Evolutionary conservation across 441 rosid species (phyloP).

Genomic region (Croton laevigatus): DNA sequence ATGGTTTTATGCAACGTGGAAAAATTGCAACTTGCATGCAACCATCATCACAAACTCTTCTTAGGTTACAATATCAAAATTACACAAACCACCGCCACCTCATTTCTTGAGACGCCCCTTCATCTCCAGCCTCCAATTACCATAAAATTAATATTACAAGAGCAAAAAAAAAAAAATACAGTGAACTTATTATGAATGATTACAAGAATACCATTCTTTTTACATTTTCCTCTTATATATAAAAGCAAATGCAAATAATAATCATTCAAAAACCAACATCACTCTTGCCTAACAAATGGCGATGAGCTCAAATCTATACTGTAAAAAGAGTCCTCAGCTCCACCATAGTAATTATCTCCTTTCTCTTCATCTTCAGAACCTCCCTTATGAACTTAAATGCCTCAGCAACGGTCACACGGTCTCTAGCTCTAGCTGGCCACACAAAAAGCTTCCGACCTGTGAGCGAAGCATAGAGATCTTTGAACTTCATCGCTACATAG

Average conservation of each 20-base stretch:
- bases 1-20: no score
- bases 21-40: no score
- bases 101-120: neutral
- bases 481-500: conserved; percentile 93
- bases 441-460: conserved; percentile 83
- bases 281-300: conserved; percentile 69
- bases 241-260: conserved; percentile 6
- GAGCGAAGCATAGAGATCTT: conserved; percentile 74
- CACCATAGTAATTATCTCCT: conserved; percentile 69
- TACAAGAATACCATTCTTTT: neutral
- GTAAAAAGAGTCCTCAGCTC: conserved; percentile 81
- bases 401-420: conserved; percentile 64
- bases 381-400: conserved; percentile 94
- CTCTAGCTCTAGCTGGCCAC: conserved; percentile 92
- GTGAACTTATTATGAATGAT: conserved; percentile 14
- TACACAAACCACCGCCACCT: no score
- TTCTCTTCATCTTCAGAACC: conserved; percentile 83
- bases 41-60: no score
- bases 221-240: conserved; percentile 1
- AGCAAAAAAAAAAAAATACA: neutral
- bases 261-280: conserved; percentile 18
- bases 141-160: neutral
- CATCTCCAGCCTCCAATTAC: neutral
- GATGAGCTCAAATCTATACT: conserved; percentile 95
- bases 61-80: no score